A percentile compares a stretch with the other conserved stretches of the same genome.
Conservation (phyloP, 2,329 filamentous ascomycete species). For the Trichoderma atrobrunneum region DNA sequence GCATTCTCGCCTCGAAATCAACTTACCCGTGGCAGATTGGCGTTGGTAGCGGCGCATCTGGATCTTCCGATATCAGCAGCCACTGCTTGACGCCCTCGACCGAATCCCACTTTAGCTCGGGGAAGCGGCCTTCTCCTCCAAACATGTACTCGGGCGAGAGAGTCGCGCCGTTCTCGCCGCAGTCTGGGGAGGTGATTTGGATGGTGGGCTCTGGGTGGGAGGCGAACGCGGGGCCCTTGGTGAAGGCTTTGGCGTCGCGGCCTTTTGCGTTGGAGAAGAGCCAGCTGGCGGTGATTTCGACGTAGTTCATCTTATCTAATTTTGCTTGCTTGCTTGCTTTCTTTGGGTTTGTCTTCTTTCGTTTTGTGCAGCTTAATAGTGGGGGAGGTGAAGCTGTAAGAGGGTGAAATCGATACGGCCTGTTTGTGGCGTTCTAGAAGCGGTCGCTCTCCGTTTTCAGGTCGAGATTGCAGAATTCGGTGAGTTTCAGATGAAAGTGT, state of each 20-base stretch:
- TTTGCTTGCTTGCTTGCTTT: neutral
- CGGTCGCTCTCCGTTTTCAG: neutral
- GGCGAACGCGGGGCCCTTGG: slow-evolving; percentile 36
- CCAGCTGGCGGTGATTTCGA: slow-evolving; percentile 40
- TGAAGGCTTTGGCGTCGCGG: slow-evolving; percentile 40
- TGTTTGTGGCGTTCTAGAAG: neutral
- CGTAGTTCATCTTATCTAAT: slow-evolving; percentile 24
- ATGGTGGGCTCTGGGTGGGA: slow-evolving; percentile 36
- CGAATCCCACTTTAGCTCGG: slow-evolving; percentile 40
- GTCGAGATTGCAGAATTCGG: neutral
- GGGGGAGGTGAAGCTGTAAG: neutral
- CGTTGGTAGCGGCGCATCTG: slow-evolving; percentile 44
- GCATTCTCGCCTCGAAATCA: neutral
- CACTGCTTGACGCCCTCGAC: slow-evolving; percentile 42
- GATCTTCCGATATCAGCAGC: slow-evolving; percentile 46
- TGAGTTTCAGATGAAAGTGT: neutral
- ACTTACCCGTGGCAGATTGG: slow-evolving; percentile 46
- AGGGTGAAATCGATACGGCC: neutral
- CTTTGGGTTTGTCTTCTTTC: neutral
- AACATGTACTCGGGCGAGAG: slow-evolving; percentile 38
- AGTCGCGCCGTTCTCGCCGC: slow-evolving; percentile 36
- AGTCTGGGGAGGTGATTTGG: slow-evolving; percentile 39
- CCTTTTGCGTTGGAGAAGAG: slow-evolving; percentile 38
- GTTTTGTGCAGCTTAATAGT: neutral
- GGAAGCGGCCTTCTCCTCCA: slow-evolving; percentile 40